Base-by-base conservation (phyloP, 306 rosid genomes). In the Cicer judaicum region DNA sequence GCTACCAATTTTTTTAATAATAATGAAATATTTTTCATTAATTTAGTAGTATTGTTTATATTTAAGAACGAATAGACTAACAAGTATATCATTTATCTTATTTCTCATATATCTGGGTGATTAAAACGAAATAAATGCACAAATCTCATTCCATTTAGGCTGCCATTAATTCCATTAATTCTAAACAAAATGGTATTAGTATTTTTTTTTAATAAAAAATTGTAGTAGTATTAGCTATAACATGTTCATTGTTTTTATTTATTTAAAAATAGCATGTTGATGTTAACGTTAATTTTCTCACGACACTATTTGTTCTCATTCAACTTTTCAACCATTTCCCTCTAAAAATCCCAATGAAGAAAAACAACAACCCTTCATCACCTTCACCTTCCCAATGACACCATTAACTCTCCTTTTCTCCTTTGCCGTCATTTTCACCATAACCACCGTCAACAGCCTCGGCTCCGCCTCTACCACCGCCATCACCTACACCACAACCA, bases 391-490 rank as follows among this genome's bases (percentile, higher is more conserved):
- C 44, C 72, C 66, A 75, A 81, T 85, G 84, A 81, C 64, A 50
- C 57, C 69, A 53, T 1, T 2, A 68, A 6, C 67, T 42, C 46
- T 81, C 24, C 0, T 48, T n/a, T 65, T 78, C 69, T 18, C 47
- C 59, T 34, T 78, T 34, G 2, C 29, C 50, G 5, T 10, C 10
- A 11, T 74, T 59, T 48, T 78, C 76, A 15, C 63, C 60, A 19
- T 68, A 43, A 53, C 83, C 61, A 7, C 81, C 47, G 84, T 66
- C 38, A 64, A 61, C 52, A 55, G 64, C 70, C 79, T 84, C 2
- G 83, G 85, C 62, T 70, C 79, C 7, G 84, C 74, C 42, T 8
- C 86, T 66, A 85, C 88, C 52, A 72, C 52, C 38, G 82, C 88
- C 78, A 24, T 85, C n/a, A 77, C 74, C 24, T 71, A 15, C 66